These are phyloP conservation scores for Isabelozyma gotoi DNA, from an alignment of 805 yeast species.

Conservation along the genomic window DNA sequence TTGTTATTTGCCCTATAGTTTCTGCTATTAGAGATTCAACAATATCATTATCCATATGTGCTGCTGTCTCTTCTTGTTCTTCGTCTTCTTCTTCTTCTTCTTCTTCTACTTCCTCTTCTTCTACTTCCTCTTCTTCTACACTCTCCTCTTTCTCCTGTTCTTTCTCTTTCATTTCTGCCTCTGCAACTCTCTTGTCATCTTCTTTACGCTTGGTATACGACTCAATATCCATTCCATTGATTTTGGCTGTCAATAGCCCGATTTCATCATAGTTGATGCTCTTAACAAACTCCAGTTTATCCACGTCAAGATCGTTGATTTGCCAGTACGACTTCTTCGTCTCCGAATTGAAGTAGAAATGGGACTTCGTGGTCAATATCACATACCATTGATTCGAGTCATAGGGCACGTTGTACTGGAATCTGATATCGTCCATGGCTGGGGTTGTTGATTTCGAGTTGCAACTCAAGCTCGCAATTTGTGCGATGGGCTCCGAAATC, in stretches of 20 bases:
- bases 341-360: slow-evolving; percentile 29
- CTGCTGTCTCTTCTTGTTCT: slow-evolving; percentile 3
- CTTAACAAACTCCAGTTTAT: slow-evolving; percentile 16
- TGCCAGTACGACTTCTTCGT: slow-evolving; percentile 32
- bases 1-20: too few species aligned
- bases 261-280: slow-evolving; percentile 29
- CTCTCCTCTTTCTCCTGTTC: slow-evolving; percentile 1
- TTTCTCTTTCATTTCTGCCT: neutral
- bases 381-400: slow-evolving; percentile 24
- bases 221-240: slow-evolving; percentile 16
- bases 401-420: neutral
- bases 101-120: slow-evolving; percentile 16
- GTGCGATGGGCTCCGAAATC: neutral
- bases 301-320: slow-evolving; percentile 22
- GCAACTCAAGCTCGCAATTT: too few species aligned
- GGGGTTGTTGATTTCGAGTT: too few species aligned
- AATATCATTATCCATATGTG: too few species aligned
- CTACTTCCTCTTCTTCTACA: slow-evolving; percentile 5
- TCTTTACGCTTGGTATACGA: neutral
- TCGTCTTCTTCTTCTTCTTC: slow-evolving; percentile 13
- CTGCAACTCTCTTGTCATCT: slow-evolving; percentile 1
- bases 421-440: neutral
- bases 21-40: slow-evolving; percentile 2
- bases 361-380: slow-evolving; percentile 21
- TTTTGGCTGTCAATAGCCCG: slow-evolving; percentile 25